phyloP scores from a whole-genome alignment of 805 yeast species.

The Tetrapisispora taiwanensis region DNA sequence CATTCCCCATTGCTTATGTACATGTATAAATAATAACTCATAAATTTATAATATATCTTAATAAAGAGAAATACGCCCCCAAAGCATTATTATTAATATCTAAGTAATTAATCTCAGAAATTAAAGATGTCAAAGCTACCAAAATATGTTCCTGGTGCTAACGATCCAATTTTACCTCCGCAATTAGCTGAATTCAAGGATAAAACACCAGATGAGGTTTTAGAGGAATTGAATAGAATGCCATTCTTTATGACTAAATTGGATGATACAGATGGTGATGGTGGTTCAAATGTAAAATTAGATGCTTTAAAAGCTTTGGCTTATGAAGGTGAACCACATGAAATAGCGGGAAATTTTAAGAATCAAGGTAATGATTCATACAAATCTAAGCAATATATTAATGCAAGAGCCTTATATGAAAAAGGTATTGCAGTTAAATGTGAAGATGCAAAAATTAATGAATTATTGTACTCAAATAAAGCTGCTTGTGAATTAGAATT shows the following conservation, averaged over 20 bases:
- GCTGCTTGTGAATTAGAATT: conserved; percentile 89
- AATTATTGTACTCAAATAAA: conserved; percentile 64
- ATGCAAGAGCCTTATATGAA: conserved; percentile 70
- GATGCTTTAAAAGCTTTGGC: conserved; percentile 90
- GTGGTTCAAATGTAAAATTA: conserved; percentile 61
- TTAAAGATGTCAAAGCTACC: conserved; percentile 21
- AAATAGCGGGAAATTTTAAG: conserved; percentile 80
- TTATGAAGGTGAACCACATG: conserved; percentile 92
- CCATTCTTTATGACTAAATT: conserved; percentile 92
- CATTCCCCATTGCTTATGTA: too few relatives aligned
- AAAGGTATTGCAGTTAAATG: conserved; percentile 70
- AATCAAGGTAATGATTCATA: conserved; percentile 88
- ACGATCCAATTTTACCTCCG: conserved; percentile 72
- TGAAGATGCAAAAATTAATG: conserved; percentile 43
- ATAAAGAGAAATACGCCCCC: too few relatives aligned
- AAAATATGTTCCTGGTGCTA: conserved; percentile 38
- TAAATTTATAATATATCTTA: too few relatives aligned
- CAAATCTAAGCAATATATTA: conserved; percentile 56
- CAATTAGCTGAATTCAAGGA: conserved; percentile 55
- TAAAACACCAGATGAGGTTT: conserved; percentile 65
- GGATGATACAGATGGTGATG: conserved; percentile 66
- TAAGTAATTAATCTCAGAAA: not conserved
- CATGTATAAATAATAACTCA: too few relatives aligned
- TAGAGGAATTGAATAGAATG: conserved; percentile 65
- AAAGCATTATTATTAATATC: too few relatives aligned